phyloP scores from a whole-genome alignment of 1,139 yeast species.

The Pichia cactophila region DNA sequence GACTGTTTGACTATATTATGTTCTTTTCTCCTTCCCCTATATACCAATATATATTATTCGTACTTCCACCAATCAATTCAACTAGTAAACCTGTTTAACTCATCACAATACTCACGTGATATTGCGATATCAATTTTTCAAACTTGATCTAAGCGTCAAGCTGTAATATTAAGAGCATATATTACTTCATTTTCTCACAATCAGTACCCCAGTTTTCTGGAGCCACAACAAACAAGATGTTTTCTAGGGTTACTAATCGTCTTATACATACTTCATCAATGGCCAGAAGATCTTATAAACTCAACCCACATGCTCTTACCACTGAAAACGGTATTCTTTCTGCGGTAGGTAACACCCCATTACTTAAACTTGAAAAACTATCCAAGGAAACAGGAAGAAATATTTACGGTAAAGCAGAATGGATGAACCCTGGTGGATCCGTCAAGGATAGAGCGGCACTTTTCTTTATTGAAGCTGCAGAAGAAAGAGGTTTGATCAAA shows the following conservation, averaged over 20 bases:
- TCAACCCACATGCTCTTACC: not conserved
- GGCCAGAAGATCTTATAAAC: constrained; percentile 3
- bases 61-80: no score
- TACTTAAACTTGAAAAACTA: constrained; percentile 57
- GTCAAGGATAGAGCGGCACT: constrained; percentile 89
- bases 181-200: not conserved
- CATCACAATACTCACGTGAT: constrained; percentile 11
- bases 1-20: constrained; percentile 2
- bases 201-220: not conserved
- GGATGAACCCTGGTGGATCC: constrained; percentile 92
- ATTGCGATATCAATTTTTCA: constrained; percentile 2
- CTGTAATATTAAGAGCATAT: no score
- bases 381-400: constrained; percentile 67
- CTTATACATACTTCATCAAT: constrained; percentile 1
- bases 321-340: constrained; percentile 17
- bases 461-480: constrained; percentile 73
- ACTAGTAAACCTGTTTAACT: not conserved
- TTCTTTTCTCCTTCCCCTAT: not conserved
- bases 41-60: not conserved
- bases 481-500: constrained; percentile 47
- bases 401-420: constrained; percentile 83
- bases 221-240: not conserved
- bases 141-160: no score
- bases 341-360: constrained; percentile 75
- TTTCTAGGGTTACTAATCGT: not conserved